Conservation (phyloP, 169 alveolate genomes). For the Cryptosporidium parvum region DNA sequence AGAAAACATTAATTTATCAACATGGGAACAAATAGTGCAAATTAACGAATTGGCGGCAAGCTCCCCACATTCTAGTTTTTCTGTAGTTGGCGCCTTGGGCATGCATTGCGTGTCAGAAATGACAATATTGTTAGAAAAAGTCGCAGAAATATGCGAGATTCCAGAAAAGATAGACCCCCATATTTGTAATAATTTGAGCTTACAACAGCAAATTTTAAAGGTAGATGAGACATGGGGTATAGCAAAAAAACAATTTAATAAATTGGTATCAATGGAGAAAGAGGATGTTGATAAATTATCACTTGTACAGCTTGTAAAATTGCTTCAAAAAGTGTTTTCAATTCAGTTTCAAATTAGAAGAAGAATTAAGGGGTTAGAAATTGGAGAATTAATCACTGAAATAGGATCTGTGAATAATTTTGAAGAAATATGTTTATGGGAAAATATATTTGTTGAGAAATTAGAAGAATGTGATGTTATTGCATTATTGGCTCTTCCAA, state of each 20-base stretch:
- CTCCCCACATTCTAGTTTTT: slow-evolving; percentile 9
- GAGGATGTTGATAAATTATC: slow-evolving; percentile 41
- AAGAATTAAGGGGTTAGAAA: not conserved
- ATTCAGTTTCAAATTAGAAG: slow-evolving; percentile 29
- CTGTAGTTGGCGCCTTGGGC: slow-evolving; percentile 44
- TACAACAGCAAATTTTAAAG: slow-evolving; percentile 42
- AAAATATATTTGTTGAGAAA: slow-evolving; percentile 50
- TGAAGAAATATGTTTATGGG: not conserved
- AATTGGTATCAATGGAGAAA: not conserved
- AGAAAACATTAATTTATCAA: slow-evolving; percentile 33
- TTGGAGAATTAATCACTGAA: not conserved
- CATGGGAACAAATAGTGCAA: slow-evolving; percentile 56
- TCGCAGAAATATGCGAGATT: slow-evolving; percentile 19
- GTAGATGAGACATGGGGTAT: slow-evolving; percentile 70
- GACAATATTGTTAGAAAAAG: slow-evolving; percentile 6
- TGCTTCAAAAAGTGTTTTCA: slow-evolving; percentile 19
- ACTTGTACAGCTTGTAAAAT: slow-evolving; percentile 39
- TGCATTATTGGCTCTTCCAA: slow-evolving; percentile 65
- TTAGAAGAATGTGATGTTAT: slow-evolving; percentile 46
- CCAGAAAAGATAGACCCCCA: slow-evolving; percentile 75
- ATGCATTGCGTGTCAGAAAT: slow-evolving; percentile 15
- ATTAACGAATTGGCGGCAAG: not conserved
- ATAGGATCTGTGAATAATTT: not conserved
- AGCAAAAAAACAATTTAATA: slow-evolving; percentile 18
- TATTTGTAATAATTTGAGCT: slow-evolving; percentile 35